Conservation (phyloP, 2,329 filamentous ascomycete species). For the Botryotinia calthae region DNA sequence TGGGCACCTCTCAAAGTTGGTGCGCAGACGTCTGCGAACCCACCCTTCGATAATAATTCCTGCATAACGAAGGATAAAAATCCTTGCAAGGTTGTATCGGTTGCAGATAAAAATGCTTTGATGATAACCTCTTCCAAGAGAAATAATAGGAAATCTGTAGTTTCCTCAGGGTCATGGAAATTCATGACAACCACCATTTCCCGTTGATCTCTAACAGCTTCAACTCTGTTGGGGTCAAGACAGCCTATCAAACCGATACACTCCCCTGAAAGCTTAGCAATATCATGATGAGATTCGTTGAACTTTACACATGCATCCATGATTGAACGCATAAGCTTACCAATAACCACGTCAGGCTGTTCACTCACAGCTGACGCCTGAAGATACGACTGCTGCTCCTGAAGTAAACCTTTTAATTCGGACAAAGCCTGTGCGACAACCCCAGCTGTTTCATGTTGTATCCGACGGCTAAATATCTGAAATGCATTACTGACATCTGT, state of each 20-base stretch:
- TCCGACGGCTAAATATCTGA: slow-evolving; percentile 67
- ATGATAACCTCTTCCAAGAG: slow-evolving; percentile 85
- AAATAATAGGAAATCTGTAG: slow-evolving; percentile 80
- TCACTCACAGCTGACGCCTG: slow-evolving; percentile 79
- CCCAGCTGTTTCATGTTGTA: slow-evolving; percentile 78
- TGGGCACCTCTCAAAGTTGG: slow-evolving; percentile 37
- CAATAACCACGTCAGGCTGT: slow-evolving; percentile 73
- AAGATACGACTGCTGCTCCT: slow-evolving; percentile 70
- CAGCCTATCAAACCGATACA: slow-evolving; percentile 89
- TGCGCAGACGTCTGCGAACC: slow-evolving; percentile 58
- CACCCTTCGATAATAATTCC: slow-evolving; percentile 75
- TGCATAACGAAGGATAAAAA: slow-evolving; percentile 96
- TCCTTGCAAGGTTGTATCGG: slow-evolving; percentile 82
- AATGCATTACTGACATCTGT: slow-evolving; percentile 67
- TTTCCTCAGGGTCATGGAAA: slow-evolving; percentile 74
- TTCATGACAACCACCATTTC: slow-evolving; percentile 88
- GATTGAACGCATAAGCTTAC: slow-evolving; percentile 70
- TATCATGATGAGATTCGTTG: slow-evolving; percentile 62
- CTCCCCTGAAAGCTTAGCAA: slow-evolving; percentile 71
- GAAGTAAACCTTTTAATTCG: slow-evolving; percentile 74
- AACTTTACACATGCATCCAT: slow-evolving; percentile 85
- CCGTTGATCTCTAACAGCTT: slow-evolving; percentile 71
- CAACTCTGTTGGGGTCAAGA: slow-evolving; percentile 85
- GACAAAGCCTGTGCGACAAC: slow-evolving; percentile 79
- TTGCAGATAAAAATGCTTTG: slow-evolving; percentile 85